A percentile compares a stretch with the other conserved stretches of the same genome.
Evolutionary conservation across 164 flowering plant species (phyloP).

Genomic region (Kingdonia uniflora): DNA sequence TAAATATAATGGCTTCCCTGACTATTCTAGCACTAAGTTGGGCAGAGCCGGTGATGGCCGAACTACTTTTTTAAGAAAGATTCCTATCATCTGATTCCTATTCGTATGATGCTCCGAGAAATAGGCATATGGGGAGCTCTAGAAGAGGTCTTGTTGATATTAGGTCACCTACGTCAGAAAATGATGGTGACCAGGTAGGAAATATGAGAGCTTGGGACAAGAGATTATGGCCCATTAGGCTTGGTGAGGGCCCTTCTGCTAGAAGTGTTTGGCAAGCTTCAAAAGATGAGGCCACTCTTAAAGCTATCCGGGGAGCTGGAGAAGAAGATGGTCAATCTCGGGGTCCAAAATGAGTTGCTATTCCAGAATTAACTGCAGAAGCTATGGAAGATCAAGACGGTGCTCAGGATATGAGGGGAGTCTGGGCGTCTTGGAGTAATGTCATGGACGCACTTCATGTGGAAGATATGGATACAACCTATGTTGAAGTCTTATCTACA

Average conservation of each 20-base stretch:
- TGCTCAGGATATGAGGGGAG: constrained; percentile 41
- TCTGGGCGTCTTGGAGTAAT: constrained; percentile 81
- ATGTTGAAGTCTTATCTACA: constrained; percentile 70
- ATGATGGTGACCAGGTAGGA: constrained; percentile 50
- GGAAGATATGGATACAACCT: constrained; percentile 89
- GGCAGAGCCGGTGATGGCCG: constrained; percentile 52
- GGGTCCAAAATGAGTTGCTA: constrained; percentile 44
- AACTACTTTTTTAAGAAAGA: constrained; percentile 58
- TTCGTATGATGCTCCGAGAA: constrained; percentile 43
- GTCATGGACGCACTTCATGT: constrained; percentile 88
- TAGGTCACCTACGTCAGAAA: constrained; percentile 52
- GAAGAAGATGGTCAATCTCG: constrained; percentile 65
- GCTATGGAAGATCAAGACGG: constrained; percentile 56
- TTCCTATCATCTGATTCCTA: constrained; percentile 51
- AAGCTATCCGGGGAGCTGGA: constrained; percentile 86
- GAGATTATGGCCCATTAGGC: constrained; percentile 54
- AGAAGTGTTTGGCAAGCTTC: constrained; percentile 99
- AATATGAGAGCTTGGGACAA: constrained; percentile 84
- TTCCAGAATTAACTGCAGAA: constrained; percentile 66
- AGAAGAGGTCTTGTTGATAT: constrained; percentile 50
- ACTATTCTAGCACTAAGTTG: constrained; percentile 44
- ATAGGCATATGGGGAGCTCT: constrained; percentile 43
- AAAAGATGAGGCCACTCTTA: constrained; percentile 93
- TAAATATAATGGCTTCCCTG: constrained; percentile 60
- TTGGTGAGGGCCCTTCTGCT: constrained; percentile 98